Evolutionary conservation across 1,284 basidiomycete genomes (phyloP).

Genomic region (Schizophyllum commune): DNA sequence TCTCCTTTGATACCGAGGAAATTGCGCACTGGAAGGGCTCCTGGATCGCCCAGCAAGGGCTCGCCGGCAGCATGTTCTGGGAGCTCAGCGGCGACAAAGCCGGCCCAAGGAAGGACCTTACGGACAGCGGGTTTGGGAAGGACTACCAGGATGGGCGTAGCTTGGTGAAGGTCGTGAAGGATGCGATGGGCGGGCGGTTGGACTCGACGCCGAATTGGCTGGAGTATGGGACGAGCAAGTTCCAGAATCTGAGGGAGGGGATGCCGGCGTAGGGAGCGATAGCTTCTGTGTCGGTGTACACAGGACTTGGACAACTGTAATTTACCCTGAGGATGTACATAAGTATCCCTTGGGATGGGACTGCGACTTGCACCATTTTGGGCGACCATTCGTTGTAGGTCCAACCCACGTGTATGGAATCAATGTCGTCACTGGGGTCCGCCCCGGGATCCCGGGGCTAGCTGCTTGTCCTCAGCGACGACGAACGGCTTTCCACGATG

Average conservation of each 20-base stretch:
- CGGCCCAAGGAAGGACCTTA: conserved; percentile 48
- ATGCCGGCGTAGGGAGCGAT: conserved; percentile 27
- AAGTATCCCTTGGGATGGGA: neutral
- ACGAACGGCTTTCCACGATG: conserved; percentile 29
- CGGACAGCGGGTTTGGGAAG: conserved; percentile 59
- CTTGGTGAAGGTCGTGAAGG: conserved; percentile 61
- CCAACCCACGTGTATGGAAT: neutral
- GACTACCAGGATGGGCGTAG: conserved; percentile 53
- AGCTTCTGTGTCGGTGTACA: neutral
- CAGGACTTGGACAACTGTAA: neutral
- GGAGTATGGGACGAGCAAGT: conserved; percentile 61
- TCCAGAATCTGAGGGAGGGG: conserved; percentile 69
- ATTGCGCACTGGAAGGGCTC: conserved; percentile 65
- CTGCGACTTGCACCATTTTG: neutral
- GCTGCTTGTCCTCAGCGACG: neutral
- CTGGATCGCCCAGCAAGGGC: conserved; percentile 62
- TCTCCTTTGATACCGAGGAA: conserved; percentile 72
- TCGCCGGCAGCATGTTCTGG: conserved; percentile 85
- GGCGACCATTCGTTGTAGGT: neutral
- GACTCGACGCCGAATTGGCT: conserved; percentile 64
- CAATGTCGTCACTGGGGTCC: neutral
- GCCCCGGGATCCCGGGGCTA: neutral
- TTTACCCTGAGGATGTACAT: neutral
- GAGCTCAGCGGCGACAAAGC: conserved; percentile 79
- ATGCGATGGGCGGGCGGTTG: conserved; percentile 61